A percentile compares a stretch with the other conserved stretches of the same genome.
These are phyloP conservation scores for Syncephalastrum contaminatum DNA, from an alignment of 371 early-diverging fungal species.

Conservation along the genomic window DNA sequence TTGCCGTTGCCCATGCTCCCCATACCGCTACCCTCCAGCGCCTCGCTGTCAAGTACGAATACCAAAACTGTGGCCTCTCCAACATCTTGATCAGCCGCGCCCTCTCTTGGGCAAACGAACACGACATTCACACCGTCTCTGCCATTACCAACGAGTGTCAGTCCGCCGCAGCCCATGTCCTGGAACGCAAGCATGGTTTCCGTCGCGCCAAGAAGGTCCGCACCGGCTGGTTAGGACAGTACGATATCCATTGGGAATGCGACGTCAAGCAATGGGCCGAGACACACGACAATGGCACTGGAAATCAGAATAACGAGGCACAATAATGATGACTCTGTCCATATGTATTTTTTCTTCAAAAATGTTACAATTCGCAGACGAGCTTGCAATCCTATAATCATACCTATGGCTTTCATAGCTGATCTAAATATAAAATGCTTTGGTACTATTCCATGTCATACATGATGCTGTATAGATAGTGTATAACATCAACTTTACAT, in stretches of 20 bases:
- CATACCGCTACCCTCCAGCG: slow-evolving; percentile 42
- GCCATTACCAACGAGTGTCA: slow-evolving; percentile 38
- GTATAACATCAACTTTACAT: too few relatives aligned
- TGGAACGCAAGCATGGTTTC: slow-evolving; percentile 34
- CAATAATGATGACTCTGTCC: too few relatives aligned
- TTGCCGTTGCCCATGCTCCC: slow-evolving; percentile 28
- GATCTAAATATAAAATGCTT: too few relatives aligned
- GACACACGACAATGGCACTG: slow-evolving; percentile 1
- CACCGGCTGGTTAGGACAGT: slow-evolving; percentile 38
- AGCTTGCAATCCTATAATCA: too few relatives aligned
- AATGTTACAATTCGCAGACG: too few relatives aligned
- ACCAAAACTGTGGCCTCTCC: slow-evolving; percentile 40
- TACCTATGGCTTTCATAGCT: too few relatives aligned
- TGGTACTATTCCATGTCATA: too few relatives aligned
- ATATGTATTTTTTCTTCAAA: too few relatives aligned
- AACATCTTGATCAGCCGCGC: slow-evolving; percentile 39
- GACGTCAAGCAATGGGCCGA: slow-evolving; percentile 19
- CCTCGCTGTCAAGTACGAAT: slow-evolving; percentile 34
- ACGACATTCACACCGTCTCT: slow-evolving; percentile 33
- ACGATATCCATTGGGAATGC: slow-evolving; percentile 20
- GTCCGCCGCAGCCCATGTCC: slow-evolving; percentile 28
- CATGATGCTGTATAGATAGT: too few relatives aligned
- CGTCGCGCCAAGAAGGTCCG: slow-evolving; percentile 22
- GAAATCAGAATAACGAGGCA: too few relatives aligned
- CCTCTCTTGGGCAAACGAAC: slow-evolving; percentile 37